A percentile compares a stretch with the other conserved stretches of the same genome.
phyloP scores from a whole-genome alignment of 75 land plant species.

The Azolla pinnata region DNA sequence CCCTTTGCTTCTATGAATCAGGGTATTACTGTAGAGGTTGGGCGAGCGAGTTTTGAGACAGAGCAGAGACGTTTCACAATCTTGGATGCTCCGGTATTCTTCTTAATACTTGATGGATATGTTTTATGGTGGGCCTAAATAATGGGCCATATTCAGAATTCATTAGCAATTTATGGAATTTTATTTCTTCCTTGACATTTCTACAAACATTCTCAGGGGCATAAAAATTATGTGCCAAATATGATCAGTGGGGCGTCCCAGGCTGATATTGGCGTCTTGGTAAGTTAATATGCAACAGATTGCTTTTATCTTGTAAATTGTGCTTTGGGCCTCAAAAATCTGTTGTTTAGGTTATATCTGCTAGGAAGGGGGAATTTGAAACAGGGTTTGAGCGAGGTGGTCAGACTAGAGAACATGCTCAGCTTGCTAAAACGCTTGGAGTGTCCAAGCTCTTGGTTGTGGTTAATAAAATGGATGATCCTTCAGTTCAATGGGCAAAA shows the following conservation, averaged over 20 bases:
- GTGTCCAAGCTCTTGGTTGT: conserved; percentile 82
- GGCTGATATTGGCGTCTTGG: conserved; percentile 98
- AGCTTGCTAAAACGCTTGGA: conserved; percentile 92
- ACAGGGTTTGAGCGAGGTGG: conserved; percentile 98
- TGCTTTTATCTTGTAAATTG: not conserved
- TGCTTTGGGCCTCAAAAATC: conserved; percentile 2
- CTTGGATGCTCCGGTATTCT: conserved; percentile 89
- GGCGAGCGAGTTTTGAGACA: conserved; percentile 97
- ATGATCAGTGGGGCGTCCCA: conserved; percentile 99
- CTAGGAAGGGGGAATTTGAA: conserved; percentile 97
- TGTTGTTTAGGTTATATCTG: conserved; percentile 73
- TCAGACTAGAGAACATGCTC: conserved; percentile 98
- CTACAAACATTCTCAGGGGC: conserved; percentile 87
- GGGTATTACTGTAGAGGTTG: conserved; percentile 99
- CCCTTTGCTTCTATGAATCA: conserved; percentile 16
- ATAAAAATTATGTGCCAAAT: conserved; percentile 99
- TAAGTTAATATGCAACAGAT: conserved; percentile 16
- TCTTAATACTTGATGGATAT: not conserved
- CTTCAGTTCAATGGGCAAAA: conserved; percentile 87
- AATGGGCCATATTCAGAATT: too few relatives aligned
- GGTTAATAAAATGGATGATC: conserved; percentile 98
- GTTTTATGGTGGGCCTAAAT: not conserved
- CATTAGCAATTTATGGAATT: too few relatives aligned
- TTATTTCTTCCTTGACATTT: too few relatives aligned
- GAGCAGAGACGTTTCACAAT: conserved; percentile 84